Base-by-base conservation (phyloP, 192 early-diverging fungal genomes). In the Chytriomyces sp. region DNA sequence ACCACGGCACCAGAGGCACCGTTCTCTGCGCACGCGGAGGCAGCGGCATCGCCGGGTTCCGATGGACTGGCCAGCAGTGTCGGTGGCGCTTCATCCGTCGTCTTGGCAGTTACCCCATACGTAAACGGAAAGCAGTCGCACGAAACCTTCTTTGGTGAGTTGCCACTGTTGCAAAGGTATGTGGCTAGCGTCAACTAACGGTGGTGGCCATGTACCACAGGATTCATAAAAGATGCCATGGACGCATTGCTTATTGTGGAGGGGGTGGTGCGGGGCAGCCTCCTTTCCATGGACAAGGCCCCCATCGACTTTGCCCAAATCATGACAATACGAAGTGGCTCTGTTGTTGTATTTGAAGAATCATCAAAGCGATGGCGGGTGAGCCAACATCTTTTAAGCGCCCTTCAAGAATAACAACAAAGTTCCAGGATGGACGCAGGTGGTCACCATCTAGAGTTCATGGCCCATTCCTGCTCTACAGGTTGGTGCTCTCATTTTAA, bases 391-490 rank as follows among this genome's bases (percentile, higher is more conserved):
- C 7, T n/a, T n/a, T n/a, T n/a, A n/a, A n/a, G n/a, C n/a, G n/a
- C n/a, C n/a, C n/a, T n/a, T n/a, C 44, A 49, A 49, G 0, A 49
- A 49, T 1, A 49, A 49, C 12, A 49, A 49, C 44, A 49, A 49
- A 49, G 22, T 0, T 38, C 26, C n/a, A 70, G 68, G 68, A 70
- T 40, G 68, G 68, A 26, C 68, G 68, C 2, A 8, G 33, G 22
- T 70, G 68, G 68, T 59, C 55, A 26, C 68, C 68, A 39, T 59
- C 56, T 31, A 39, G 68, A 19, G 68, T 55, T 5, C 68, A 70
- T 33, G 68, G 68, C 17, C 55, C 68, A 59, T 70, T 70, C 41
- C 57, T 70, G 39, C 32, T 70, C n/a, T 70, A 70, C 38, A 58
- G 68, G 68, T 59, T 2, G 5, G 1, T 22, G 28, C 14, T 58